Conservation (phyloP, 2,329 filamentous ascomycete genomes). For the Neonectria ditissima region DNA sequence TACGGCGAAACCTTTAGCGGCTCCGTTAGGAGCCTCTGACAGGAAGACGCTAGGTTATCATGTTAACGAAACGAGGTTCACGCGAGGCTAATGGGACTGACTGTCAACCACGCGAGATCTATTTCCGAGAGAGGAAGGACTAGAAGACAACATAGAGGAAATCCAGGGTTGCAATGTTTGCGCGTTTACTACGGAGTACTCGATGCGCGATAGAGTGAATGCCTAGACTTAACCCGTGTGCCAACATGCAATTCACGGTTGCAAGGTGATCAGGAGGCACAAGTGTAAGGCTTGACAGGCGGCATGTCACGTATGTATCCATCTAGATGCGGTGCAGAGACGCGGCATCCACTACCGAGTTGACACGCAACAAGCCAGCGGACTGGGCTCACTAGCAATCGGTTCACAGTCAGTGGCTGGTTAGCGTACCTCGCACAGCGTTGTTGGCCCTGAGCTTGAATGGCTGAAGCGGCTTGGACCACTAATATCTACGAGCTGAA, state of each 20-base stretch:
- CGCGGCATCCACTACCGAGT: constrained; percentile 12
- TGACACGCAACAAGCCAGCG: constrained; percentile 18
- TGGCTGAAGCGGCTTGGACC: not conserved
- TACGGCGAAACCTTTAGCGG: constrained; percentile 24
- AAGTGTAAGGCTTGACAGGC: constrained; percentile 9
- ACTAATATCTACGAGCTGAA: constrained; percentile 5
- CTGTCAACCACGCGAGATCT: constrained; percentile 30
- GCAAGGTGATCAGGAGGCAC: not conserved
- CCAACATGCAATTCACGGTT: not conserved
- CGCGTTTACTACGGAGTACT: not conserved
- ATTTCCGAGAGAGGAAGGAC: constrained; percentile 27
- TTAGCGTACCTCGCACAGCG: constrained; percentile 12
- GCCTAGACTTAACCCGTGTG: too few species aligned
- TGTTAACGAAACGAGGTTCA: constrained; percentile 34
- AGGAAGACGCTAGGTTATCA: constrained; percentile 19
- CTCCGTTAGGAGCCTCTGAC: constrained; percentile 26
- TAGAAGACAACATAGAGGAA: constrained; percentile 39
- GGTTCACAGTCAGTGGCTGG: constrained; percentile 8
- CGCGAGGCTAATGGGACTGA: constrained; percentile 30
- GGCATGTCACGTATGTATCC: not conserved
- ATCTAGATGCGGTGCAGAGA: constrained; percentile 4
- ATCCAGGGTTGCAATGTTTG: constrained; percentile 33
- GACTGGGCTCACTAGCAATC: not conserved
- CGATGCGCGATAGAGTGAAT: not conserved
- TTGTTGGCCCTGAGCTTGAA: not conserved